These are phyloP conservation scores for Mycosarcoma maydis DNA, from an alignment of 1,284 basidiomycete genomes.

Conservation along the genomic window DNA sequence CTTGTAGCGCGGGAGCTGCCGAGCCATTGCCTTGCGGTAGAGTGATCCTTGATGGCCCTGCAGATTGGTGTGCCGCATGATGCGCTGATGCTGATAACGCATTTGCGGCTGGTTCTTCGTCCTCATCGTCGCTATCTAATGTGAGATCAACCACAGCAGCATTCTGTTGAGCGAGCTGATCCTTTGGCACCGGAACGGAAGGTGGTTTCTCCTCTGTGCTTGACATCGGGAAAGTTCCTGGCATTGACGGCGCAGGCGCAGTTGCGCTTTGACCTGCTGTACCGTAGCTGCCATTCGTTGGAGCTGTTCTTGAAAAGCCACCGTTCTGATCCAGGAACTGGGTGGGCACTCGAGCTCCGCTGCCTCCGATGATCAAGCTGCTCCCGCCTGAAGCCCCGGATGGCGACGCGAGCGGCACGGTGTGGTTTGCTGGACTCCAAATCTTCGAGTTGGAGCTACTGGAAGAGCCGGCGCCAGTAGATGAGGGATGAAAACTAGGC, in stretches of 20 bases:
- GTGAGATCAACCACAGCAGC: conserved; percentile 36
- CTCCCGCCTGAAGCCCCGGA: neutral
- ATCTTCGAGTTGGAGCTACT: conserved; percentile 10
- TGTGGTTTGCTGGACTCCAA: conserved; percentile 7
- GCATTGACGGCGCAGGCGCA: neutral
- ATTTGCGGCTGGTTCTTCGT: conserved; percentile 11
- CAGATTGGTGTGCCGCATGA: neutral
- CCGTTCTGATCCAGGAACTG: conserved; percentile 47
- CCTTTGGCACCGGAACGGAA: neutral
- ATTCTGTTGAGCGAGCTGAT: neutral
- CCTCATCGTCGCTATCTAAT: conserved; percentile 35
- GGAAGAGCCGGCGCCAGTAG: neutral
- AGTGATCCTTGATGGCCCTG: neutral
- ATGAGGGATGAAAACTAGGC: conserved; percentile 12
- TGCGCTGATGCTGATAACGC: neutral
- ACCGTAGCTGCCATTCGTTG: neutral
- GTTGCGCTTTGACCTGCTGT: neutral
- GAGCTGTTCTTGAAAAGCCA: conserved; percentile 21
- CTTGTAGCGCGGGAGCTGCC: neutral
- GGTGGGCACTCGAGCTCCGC: conserved; percentile 57
- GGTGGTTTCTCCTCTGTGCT: neutral
- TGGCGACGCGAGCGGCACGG: neutral
- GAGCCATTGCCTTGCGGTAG: conserved; percentile 5
- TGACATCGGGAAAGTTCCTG: conserved; percentile 7
- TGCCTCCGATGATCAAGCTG: conserved; percentile 47